Evolutionary conservation across 2,329 filamentous ascomycete species (phyloP), one percentile per base, ranked within the genome.

Genomic region (Dryadomyces quercivorus): DNA sequence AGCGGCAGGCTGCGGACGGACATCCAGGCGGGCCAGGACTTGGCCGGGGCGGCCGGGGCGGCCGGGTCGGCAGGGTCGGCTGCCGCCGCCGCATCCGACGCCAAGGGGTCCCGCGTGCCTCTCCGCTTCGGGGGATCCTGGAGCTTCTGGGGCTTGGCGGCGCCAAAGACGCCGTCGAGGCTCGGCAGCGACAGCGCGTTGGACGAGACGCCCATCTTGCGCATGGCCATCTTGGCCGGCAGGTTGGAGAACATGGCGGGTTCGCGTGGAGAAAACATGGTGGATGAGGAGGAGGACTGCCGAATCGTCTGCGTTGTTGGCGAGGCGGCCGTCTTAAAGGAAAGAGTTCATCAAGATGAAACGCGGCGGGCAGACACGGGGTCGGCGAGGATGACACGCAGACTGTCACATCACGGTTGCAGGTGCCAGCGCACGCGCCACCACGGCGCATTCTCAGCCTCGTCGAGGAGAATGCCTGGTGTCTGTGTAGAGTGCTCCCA

Each of bases 191-290:
- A 16, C 55, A 81, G 66, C 49, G 72, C 65, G 59, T 80, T 69
- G 65, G 70, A 74, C 43, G 75, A 71, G 54, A 82, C 64, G 62
- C 79, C 78, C 51, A 72, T 72, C 63, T 78, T 80, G 59, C 72
- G 77, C 60, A 82, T 70, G 57, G 78, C 79, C 59, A 81, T 67
- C 65, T 82, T 82, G 48, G 78, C 77, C 16, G 74, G 73, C 55
- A 82, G 66, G 59, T 70, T 75, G 61, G 74, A 73, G 63, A 82
- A 73, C 78, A 81, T 82, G 54, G 62, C 67, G 63, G 53, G 16
- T 43, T 57, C 18, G n/a, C 18, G 36, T 18, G 51, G 47, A 10
- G n/a, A 26, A 20, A 52, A 34, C 6, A 26, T 16, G 5, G 6
- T 22, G n/a, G 16, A 22, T 1, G 16, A 49, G 13, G 16, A 49